Evolutionary conservation across 805 yeast species (phyloP).

Genomic region (Candida oleophila): DNA sequence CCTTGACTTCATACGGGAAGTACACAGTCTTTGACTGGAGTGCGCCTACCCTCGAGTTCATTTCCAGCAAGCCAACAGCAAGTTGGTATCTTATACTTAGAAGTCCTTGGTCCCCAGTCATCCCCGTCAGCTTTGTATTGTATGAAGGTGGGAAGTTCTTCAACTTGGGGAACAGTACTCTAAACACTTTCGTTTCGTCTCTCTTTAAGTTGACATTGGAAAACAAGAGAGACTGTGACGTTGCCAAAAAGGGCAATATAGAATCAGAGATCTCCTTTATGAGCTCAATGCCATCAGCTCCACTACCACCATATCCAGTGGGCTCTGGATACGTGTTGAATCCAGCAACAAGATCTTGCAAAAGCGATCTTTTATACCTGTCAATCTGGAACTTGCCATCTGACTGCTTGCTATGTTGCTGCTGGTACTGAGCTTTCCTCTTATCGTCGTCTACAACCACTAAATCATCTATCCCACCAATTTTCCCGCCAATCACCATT

Average conservation of each 20-base stretch:
- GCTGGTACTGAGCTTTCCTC: not conserved
- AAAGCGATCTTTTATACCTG: constrained; percentile 17
- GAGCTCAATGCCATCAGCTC: constrained; percentile 7
- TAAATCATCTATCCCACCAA: constrained; percentile 39
- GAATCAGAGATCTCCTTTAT: constrained; percentile 28
- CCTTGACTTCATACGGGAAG: constrained; percentile 32
- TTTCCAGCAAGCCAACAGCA: constrained; percentile 31
- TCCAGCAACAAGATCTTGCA: constrained; percentile 33
- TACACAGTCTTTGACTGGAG: constrained; percentile 26
- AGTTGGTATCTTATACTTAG: constrained; percentile 36
- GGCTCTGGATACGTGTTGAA: constrained; percentile 23
- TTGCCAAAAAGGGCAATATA: constrained; percentile 39
- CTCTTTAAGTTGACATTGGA: constrained; percentile 25
- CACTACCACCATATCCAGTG: constrained; percentile 4
- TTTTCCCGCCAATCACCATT: constrained; percentile 28
- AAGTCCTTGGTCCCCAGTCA: constrained; percentile 38
- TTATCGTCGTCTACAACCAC: constrained; percentile 16
- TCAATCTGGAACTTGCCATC: constrained; percentile 13
- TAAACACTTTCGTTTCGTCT: constrained; percentile 16
- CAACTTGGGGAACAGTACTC: constrained; percentile 22
- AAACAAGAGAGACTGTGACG: constrained; percentile 39
- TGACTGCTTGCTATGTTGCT: too few relatives aligned
- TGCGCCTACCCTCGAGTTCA: constrained; percentile 10
- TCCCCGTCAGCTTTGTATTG: constrained; percentile 40
- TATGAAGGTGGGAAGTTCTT: constrained; percentile 39